Base-by-base conservation (phyloP, 2,329 filamentous ascomycete species). In the Microsporum audouinii region DNA sequence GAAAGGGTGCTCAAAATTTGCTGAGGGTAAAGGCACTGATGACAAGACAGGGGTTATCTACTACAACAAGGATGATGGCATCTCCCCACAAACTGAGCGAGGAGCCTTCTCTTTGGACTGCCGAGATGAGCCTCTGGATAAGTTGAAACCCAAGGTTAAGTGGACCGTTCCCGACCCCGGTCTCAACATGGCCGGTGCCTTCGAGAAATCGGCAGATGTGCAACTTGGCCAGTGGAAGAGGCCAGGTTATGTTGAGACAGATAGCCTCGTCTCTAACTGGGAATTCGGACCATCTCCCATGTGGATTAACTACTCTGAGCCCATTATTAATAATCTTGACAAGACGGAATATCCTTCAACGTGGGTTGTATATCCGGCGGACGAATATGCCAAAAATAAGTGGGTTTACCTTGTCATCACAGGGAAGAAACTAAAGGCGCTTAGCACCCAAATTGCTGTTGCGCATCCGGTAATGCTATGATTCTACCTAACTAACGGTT, bases 21-120 rank as follows among this genome's bases (percentile, higher is more conserved):
- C 58, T 12, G 65, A 70, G 2, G 79, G 78, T 47, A 68, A 67
- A 31, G 76, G 70, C 36, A 60, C 68, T 0, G 69, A 75, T 53
- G 76, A 79, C 63, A 79, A 82, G 65, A 76, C 70, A 53, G 81
- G 79, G 1, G 79, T 84, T 49, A 65, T 84, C 3, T 75, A 75
- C 62, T 79, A 78, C 56, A 43, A 59, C 39, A 62, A 61, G 3
- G 59, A 63, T 31, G 56, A 55, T 1, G 63, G 63, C 27, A 56
- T 49, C 1, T 60, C 60, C 5, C 67, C 69, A 4, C 64, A 62
- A 0, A 70, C 69, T 10, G 64, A 41, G 0, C 36, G 62, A 10
- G 69, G 49, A 31, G 43, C 61, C 34, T 53, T 58, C 34, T 69
- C 65, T 27, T 58, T 64, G 3, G 68, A 69, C 39, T 70, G 68